Evolutionary conservation across 2,329 filamentous ascomycete genomes (phyloP).

Genomic region (Penicillium paneum): DNA sequence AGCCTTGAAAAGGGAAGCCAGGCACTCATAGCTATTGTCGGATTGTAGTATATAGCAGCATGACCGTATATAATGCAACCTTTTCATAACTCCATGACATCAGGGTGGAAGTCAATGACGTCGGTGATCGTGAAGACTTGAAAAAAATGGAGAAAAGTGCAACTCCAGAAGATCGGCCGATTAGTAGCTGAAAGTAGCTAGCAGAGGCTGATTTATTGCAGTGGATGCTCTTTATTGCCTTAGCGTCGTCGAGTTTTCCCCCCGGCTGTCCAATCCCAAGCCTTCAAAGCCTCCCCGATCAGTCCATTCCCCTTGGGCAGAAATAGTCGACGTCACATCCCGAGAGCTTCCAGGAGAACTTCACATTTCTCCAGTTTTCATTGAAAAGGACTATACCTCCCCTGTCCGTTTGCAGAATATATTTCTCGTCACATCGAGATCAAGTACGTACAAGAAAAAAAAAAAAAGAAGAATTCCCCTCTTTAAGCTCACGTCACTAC

Average conservation of each 20-base stretch:
- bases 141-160: not conserved
- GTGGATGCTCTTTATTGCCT: not conserved
- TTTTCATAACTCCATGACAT: conserved; percentile 16
- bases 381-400: not conserved
- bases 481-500: conserved; percentile 31
- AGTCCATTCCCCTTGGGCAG: not conserved
- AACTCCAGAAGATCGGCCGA: conserved; percentile 5
- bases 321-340: conserved; percentile 13
- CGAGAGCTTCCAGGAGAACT: conserved; percentile 10
- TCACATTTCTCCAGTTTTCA: not conserved
- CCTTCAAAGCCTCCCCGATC: not conserved
- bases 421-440: not conserved
- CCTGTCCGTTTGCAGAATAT: conserved; percentile 18
- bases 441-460: not conserved
- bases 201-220: not conserved
- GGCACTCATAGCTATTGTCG: not conserved
- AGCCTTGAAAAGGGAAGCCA: not conserved
- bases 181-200: conserved; percentile 11
- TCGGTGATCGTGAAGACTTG: conserved; percentile 20
- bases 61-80: not conserved
- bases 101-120: conserved; percentile 20
- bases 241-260: not conserved
- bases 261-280: not conserved
- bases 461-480: not conserved
- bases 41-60: not conserved